A percentile compares a stretch with the other conserved stretches of the same genome.
Evolutionary conservation across 768 basidiomycete genomes (phyloP).

Genomic region (Lactarius trivialis): DNA sequence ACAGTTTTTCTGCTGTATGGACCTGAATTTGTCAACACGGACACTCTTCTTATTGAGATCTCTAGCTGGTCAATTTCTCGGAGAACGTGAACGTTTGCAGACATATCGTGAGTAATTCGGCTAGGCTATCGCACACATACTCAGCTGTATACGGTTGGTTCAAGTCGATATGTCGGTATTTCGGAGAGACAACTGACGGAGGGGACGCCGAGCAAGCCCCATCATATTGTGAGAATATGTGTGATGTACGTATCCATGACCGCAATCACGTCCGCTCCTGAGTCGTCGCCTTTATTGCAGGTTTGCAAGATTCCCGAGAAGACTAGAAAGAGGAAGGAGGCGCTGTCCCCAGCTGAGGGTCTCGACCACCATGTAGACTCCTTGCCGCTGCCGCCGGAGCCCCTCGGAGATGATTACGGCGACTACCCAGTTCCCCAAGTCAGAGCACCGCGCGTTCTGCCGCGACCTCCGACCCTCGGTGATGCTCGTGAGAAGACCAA

Average conservation of each 20-base stretch:
- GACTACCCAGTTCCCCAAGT: slow-evolving; percentile 19
- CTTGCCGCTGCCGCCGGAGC: slow-evolving; percentile 22
- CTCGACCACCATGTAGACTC: slow-evolving; percentile 25
- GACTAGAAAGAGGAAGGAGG: slow-evolving; percentile 41
- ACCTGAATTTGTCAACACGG: background rate
- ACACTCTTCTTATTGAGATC: slow-evolving; percentile 28
- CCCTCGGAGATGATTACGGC: slow-evolving; percentile 29
- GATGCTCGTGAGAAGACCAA: background rate
- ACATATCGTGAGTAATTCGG: slow-evolving; percentile 51
- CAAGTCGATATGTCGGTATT: slow-evolving; percentile 73
- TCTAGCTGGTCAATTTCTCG: slow-evolving; percentile 45
- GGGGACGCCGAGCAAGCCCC: slow-evolving; percentile 39
- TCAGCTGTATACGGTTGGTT: background rate
- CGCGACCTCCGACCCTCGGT: background rate
- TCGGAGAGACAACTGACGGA: slow-evolving; percentile 61
- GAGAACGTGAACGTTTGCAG: slow-evolving; percentile 57
- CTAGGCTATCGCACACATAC: background rate
- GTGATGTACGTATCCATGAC: slow-evolving; percentile 51
- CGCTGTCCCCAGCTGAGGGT: slow-evolving; percentile 41
- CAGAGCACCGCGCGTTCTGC: background rate
- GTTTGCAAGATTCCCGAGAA: slow-evolving; percentile 76
- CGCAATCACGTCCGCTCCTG: background rate
- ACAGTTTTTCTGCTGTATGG: slow-evolving; percentile 58
- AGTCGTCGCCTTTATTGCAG: slow-evolving; percentile 31
- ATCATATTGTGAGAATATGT: slow-evolving; percentile 67